Percentiles rank a stretch among this genome's conserved stretches.
phyloP scores from a whole-genome alignment of 306 rosid genomes.

The Glycyrrhiza uralensis region DNA sequence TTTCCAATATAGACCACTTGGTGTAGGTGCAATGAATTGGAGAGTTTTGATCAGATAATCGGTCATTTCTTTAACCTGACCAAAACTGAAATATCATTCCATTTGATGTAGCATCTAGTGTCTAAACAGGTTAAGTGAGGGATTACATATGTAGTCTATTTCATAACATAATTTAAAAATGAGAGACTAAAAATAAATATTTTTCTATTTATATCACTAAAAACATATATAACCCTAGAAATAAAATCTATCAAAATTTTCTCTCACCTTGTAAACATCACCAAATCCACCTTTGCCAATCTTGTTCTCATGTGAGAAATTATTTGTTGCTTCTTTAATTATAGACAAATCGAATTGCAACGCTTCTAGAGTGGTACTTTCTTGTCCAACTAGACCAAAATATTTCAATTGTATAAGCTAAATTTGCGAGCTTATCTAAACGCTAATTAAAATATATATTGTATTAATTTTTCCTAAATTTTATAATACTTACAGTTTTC shows the following conservation, averaged over 20 bases:
- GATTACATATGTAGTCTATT: no score
- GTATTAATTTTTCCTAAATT: neutral
- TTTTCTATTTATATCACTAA: no score
- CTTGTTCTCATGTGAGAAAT: slow-evolving; percentile 12
- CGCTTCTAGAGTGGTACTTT: neutral
- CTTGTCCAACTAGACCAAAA: neutral
- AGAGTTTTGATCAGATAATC: no score
- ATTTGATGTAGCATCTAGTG: no score
- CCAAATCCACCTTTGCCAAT: slow-evolving; percentile 12
- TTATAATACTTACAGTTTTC: slow-evolving; percentile 8
- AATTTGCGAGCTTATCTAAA: neutral
- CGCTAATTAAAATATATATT: neutral
- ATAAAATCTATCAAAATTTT: neutral
- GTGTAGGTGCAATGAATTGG: no score
- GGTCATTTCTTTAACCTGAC: no score
- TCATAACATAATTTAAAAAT: no score
- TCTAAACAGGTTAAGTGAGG: no score
- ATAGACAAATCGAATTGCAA: neutral
- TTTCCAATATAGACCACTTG: no score
- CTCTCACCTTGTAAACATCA: neutral
- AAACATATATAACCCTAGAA: no score
- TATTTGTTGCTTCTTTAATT: neutral
- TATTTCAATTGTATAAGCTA: neutral
- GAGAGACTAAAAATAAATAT: no score
- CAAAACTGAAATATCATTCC: no score